Percentiles rank a stretch among this genome's conserved stretches.
Conservation (phyloP, 2,329 filamentous ascomycete species). For the Chrysosporium queenslandicum region DNA sequence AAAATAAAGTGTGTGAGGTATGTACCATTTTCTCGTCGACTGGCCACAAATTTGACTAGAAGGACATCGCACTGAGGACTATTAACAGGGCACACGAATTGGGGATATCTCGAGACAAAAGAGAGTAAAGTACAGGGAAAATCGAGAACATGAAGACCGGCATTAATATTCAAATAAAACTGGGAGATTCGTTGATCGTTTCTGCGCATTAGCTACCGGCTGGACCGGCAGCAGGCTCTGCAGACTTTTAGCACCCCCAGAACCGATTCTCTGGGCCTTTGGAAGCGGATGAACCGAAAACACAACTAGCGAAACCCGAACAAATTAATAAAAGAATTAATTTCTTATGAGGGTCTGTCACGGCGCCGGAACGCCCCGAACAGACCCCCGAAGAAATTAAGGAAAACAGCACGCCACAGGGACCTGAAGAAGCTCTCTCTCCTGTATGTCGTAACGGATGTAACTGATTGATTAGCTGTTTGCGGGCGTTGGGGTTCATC, state of each 20-base stretch:
- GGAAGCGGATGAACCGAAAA: not conserved
- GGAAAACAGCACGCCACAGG: slow-evolving; percentile 34
- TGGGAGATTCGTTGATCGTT: slow-evolving; percentile 5
- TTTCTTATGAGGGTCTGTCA: slow-evolving; percentile 23
- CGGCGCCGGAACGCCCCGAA: slow-evolving; percentile 34
- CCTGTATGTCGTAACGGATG: slow-evolving; percentile 29
- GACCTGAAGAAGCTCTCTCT: slow-evolving; percentile 34
- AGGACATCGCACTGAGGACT: slow-evolving; percentile 1
- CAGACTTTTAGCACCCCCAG: not conserved
- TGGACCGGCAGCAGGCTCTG: not conserved
- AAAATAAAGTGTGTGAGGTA: slow-evolving; percentile 3
- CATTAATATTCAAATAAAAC: slow-evolving; percentile 1
- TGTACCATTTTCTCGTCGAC: slow-evolving; percentile 5
- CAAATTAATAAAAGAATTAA: not conserved
- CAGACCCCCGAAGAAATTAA: slow-evolving; percentile 32
- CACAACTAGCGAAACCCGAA: not conserved
- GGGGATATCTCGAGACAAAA: slow-evolving; percentile 10
- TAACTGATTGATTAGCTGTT: slow-evolving; percentile 29
- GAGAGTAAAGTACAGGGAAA: slow-evolving; percentile 6
- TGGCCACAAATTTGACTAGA: slow-evolving; percentile 1
- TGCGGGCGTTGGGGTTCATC: slow-evolving; percentile 13
- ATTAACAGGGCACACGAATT: slow-evolving; percentile 2
- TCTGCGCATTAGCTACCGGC: not conserved
- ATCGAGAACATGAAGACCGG: not conserved
- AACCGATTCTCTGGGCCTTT: not conserved